Evolutionary conservation across 805 yeast species (phyloP).

Genomic region (Ogataea trehaloabstinens): DNA sequence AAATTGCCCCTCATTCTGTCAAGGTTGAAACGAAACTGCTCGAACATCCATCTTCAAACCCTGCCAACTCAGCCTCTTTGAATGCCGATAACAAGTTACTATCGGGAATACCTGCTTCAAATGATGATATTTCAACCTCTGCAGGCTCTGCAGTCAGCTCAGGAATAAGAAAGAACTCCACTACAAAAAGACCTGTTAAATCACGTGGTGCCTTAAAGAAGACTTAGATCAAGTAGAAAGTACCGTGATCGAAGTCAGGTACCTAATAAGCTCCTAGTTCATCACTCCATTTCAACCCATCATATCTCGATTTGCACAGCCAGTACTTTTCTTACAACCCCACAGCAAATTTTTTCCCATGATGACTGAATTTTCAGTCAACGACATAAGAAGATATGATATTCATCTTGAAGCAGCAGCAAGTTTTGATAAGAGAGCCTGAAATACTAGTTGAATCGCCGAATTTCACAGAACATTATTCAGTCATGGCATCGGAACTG

Average conservation of each 20-base stretch:
- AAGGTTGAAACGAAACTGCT: conserved; percentile 20
- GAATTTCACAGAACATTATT: not conserved
- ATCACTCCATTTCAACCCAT: no score
- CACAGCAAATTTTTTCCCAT: conserved; percentile 1
- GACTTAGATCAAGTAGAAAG: not conserved
- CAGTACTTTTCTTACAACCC: not conserved
- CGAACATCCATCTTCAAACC: conserved; percentile 10
- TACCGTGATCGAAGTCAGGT: no score
- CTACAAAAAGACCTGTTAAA: not conserved
- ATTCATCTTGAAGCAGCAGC: no score
- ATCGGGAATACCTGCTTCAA: conserved; percentile 1
- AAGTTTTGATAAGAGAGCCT: no score
- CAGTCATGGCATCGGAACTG: conserved; percentile 34
- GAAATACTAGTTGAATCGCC: no score
- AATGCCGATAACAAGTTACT: conserved; percentile 1
- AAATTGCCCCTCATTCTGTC: conserved; percentile 23
- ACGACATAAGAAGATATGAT: no score
- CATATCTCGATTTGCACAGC: no score
- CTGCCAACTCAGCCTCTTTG: conserved; percentile 6
- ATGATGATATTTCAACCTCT: not conserved
- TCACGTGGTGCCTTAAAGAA: not conserved
- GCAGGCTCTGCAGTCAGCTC: not conserved
- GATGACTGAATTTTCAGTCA: not conserved
- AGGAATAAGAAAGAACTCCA: conserved; percentile 1
- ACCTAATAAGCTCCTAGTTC: no score